Evolutionary conservation across 331 rosid genomes (phyloP).

Genomic region (Telfairia occidentalis): DNA sequence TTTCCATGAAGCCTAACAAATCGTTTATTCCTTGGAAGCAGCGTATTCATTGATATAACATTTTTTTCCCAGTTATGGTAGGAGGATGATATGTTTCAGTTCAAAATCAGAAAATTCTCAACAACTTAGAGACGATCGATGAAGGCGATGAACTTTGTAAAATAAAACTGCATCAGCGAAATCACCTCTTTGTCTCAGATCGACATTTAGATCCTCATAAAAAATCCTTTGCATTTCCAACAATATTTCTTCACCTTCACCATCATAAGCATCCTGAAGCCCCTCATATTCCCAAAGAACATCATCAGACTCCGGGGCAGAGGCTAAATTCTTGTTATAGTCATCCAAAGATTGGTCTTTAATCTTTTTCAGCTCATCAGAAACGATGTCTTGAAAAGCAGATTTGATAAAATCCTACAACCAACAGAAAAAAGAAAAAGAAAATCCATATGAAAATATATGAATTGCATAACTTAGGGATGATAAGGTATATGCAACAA

Average conservation of each 20-base stretch:
- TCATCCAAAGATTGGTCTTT: slow-evolving; percentile 25
- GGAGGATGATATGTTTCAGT: neutral
- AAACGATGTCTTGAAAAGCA: slow-evolving; percentile 49
- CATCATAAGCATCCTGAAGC: slow-evolving; percentile 33
- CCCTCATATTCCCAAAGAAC: slow-evolving; percentile 59
- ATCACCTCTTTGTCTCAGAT: slow-evolving; percentile 34
- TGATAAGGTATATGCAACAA: neutral
- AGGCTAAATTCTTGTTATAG: neutral
- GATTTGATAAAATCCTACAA: slow-evolving; percentile 38
- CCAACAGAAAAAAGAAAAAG: neutral
- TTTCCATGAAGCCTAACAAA: neutral
- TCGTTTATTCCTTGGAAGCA: neutral
- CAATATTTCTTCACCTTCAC: slow-evolving; percentile 59
- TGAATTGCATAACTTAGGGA: neutral
- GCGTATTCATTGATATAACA: neutral
- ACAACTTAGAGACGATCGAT: neutral
- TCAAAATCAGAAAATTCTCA: neutral
- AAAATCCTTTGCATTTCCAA: slow-evolving; percentile 73
- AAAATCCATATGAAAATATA: neutral
- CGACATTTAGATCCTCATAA: slow-evolving; percentile 46
- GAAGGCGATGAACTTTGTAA: neutral
- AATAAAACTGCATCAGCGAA: neutral
- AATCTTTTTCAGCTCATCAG: slow-evolving; percentile 56
- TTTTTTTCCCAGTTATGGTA: neutral
- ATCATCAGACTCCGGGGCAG: slow-evolving; percentile 24